Base-by-base conservation (phyloP, 441 rosid genomes). In the Mallotus japonicus region DNA sequence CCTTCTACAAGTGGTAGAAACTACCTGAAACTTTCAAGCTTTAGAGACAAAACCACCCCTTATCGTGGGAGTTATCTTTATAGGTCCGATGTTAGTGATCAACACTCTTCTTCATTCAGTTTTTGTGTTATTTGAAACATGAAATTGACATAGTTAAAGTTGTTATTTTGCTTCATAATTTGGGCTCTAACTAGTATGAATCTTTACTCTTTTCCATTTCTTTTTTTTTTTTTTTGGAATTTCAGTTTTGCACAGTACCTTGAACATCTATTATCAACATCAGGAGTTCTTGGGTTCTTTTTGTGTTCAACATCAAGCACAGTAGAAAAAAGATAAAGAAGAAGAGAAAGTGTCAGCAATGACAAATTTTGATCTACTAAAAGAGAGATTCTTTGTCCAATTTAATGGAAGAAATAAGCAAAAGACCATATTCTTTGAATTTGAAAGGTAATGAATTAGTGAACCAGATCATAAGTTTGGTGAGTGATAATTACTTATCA, bases 1-100 rank as follows among this genome's bases (percentile, higher is more conserved):
- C 96, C 97, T 6, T 75, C 86, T 13, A 65, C 85, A 6, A 96
- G 98, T 47, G 97, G 98, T 34, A 82, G 97, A 72, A 93, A 93
- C 79, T 84, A 91, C 79, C 92, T 93, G 5, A 93, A 93, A 3
- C 85, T 91, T 4, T 91, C 98, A 3, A 73, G 79, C 15, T 93
- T 93, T 74, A 81, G 97, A 80, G 96, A 90, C 67, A 75, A 76
- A 32, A 71, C 86, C 5, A 73, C 90, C 84, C 92, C 3, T 1
- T 84, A 32, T 73, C 86, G 19, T 93, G 97, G 98, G 95, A 93
- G 69, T 85, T 91, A 51, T 91, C 96, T 59, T 85, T 87, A 13
- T 93, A 93, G 97, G 89, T 90, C 56, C 77, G 97, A 82, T 93
- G 97, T 97, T 89, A 54, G 19, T 22, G 2, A 22, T 7, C 0